Conservation (phyloP, 306 rosid species). For the Pueraria montana region DNA sequence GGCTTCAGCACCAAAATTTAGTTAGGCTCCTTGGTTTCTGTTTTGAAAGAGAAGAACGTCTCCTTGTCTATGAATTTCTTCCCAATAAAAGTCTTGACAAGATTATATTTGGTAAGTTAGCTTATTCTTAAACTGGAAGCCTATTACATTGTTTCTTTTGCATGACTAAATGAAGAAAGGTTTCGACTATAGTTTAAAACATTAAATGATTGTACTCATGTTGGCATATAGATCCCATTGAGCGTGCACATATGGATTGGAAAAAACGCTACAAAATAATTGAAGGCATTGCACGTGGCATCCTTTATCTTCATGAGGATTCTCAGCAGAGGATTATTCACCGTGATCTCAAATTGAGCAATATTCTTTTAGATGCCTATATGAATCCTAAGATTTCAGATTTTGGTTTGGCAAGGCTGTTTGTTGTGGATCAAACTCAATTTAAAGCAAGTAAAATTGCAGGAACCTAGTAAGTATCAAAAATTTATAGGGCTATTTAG, state of each 20-base stretch:
- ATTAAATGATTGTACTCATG: neutral
- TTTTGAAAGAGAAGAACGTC: neutral
- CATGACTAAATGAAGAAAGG: neutral
- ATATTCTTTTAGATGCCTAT: slow-evolving; percentile 52
- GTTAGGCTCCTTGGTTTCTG: slow-evolving; percentile 41
- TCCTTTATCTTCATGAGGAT: slow-evolving; percentile 64
- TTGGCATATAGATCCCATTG: slow-evolving; percentile 47
- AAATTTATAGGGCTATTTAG: neutral
- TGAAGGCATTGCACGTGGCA: slow-evolving; percentile 52
- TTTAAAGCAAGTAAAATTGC: slow-evolving; percentile 48
- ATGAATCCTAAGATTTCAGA: slow-evolving; percentile 62
- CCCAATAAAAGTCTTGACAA: slow-evolving; percentile 63
- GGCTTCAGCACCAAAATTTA: neutral
- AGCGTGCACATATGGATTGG: slow-evolving; percentile 47
- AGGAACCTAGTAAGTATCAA: slow-evolving; percentile 55
- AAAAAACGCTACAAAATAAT: slow-evolving; percentile 49
- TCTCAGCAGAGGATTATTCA: slow-evolving; percentile 57
- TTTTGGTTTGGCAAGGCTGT: slow-evolving; percentile 59
- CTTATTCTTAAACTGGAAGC: neutral
- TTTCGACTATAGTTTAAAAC: neutral
- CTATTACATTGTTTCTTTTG: neutral
- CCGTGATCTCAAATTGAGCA: slow-evolving; percentile 60
- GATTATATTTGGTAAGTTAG: slow-evolving; percentile 56
- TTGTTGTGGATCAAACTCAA: slow-evolving; percentile 48
- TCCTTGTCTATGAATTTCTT: too few relatives aligned